Evolutionary conservation across 352 stramenopile genomes (phyloP).

Genomic region (Stramenopiles sp.): DNA sequence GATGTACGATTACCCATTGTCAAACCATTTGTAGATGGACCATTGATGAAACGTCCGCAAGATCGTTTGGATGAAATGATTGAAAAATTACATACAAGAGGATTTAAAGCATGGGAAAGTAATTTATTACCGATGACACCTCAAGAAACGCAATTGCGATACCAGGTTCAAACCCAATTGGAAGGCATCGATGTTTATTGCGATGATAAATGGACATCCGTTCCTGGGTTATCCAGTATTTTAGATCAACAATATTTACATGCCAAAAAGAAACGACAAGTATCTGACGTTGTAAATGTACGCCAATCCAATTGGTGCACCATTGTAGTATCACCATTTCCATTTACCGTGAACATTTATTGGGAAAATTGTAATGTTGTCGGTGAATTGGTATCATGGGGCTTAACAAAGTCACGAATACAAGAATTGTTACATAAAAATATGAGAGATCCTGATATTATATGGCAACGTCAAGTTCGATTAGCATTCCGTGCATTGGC

Average conservation of each 20-base stretch:
- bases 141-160: background rate
- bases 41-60: background rate
- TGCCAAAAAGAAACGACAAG: background rate
- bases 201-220: background rate
- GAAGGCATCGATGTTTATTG: background rate
- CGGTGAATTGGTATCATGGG: background rate
- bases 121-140: background rate
- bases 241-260: background rate
- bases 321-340: background rate
- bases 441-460: background rate
- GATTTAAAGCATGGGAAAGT: background rate
- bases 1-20: background rate
- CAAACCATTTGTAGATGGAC: background rate
- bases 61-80: conserved; percentile 1
- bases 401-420: background rate
- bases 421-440: background rate
- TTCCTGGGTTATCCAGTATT: background rate
- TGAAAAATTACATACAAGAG: background rate
- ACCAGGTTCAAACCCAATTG: background rate
- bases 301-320: background rate
- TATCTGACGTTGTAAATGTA: background rate
- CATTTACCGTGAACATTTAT: background rate
- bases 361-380: background rate
- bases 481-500: background rate
- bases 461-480: background rate